Evolutionary conservation across 257 asterid species (phyloP).

Genomic region (Linaria vulgaris): DNA sequence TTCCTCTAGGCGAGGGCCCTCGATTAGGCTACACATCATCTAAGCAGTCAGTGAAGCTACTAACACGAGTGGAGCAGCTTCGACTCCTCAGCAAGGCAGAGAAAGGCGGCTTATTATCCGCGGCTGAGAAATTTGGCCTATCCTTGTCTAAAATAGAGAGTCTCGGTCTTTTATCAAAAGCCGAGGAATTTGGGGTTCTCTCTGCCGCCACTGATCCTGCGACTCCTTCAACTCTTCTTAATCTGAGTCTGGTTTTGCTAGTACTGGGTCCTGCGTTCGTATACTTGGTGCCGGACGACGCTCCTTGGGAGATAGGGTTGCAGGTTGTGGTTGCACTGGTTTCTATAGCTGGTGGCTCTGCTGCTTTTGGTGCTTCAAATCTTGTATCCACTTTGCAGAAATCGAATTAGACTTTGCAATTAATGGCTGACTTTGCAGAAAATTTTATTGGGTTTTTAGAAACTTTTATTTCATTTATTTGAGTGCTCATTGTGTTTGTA

Average conservation of each 20-base stretch:
- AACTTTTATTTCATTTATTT: not conserved
- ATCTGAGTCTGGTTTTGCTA: slow-evolving; percentile 51
- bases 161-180: slow-evolving; percentile 82
- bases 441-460: not conserved
- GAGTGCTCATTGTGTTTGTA: not conserved
- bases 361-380: slow-evolving; percentile 88
- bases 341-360: slow-evolving; percentile 70
- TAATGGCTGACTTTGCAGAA: not conserved
- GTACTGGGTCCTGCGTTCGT: slow-evolving; percentile 65
- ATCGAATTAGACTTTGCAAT: slow-evolving; percentile 25
- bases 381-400: slow-evolving; percentile 85
- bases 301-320: slow-evolving; percentile 78
- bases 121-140: slow-evolving; percentile 84
- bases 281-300: slow-evolving; percentile 73
- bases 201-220: slow-evolving; percentile 84
- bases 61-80: slow-evolving; percentile 87
- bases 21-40: slow-evolving; percentile 30
- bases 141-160: slow-evolving; percentile 71
- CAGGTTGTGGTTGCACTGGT: slow-evolving; percentile 60
- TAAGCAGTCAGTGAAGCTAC: slow-evolving; percentile 49
- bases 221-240: slow-evolving; percentile 59
- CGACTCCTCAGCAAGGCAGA: slow-evolving; percentile 87
- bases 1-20: slow-evolving; percentile 40
- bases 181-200: slow-evolving; percentile 80
- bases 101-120: slow-evolving; percentile 80